These are phyloP conservation scores for Trichoderma atroviride DNA, from an alignment of 2,329 filamentous ascomycete genomes.

Conservation along the genomic window DNA sequence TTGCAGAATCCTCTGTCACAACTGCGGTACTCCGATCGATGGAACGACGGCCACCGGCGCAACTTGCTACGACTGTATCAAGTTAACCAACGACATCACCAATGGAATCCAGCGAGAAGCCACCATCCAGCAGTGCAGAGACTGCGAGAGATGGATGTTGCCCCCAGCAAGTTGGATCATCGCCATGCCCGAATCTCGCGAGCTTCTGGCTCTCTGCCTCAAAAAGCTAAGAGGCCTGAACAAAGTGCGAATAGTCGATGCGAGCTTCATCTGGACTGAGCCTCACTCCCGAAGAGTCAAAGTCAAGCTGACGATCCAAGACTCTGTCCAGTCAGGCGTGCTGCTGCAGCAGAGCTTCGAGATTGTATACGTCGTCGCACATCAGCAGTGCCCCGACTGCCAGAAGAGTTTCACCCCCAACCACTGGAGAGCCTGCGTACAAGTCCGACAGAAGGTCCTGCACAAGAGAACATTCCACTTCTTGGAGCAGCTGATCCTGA, in stretches of 20 bases:
- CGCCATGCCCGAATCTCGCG: constrained; percentile 83
- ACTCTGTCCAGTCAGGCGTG: constrained; percentile 63
- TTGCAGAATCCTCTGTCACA: constrained; percentile 81
- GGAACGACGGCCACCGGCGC: constrained; percentile 84
- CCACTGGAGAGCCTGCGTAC: constrained; percentile 90
- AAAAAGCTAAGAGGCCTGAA: constrained; percentile 82
- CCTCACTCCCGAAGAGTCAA: constrained; percentile 91
- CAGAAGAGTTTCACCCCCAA: constrained; percentile 95
- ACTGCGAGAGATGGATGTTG: constrained; percentile 92
- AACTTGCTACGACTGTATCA: constrained; percentile 94
- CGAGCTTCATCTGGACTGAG: constrained; percentile 97
- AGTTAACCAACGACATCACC: constrained; percentile 91
- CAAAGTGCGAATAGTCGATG: constrained; percentile 93
- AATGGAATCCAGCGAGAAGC: constrained; percentile 89
- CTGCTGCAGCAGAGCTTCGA: constrained; percentile 92
- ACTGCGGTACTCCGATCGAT: constrained; percentile 94
- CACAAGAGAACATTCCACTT: constrained; percentile 78
- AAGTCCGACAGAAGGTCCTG: constrained; percentile 94
- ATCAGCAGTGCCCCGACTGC: constrained; percentile 94
- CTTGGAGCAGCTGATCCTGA: constrained; percentile 93
- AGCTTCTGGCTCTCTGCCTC: constrained; percentile 88
- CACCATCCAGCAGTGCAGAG: constrained; percentile 85
- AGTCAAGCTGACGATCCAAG: constrained; percentile 93
- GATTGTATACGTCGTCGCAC: constrained; percentile 86
- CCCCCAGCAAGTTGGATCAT: constrained; percentile 86